These are phyloP conservation scores for Nothomitra cinnamomea DNA, from an alignment of 2,329 filamentous ascomycete species.

Conservation along the genomic window DNA sequence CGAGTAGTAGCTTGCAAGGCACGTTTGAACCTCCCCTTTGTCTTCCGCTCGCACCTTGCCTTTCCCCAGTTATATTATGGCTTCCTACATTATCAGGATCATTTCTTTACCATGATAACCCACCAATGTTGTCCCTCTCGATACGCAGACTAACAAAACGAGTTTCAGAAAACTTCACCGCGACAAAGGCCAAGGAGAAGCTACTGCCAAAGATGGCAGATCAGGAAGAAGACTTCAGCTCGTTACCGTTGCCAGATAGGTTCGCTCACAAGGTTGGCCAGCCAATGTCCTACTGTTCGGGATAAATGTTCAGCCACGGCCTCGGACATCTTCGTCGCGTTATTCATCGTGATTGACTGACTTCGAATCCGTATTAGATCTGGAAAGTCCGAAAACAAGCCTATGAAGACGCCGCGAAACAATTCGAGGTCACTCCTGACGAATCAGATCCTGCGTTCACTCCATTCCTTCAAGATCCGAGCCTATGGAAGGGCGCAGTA, in stretches of 20 bases:
- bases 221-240: constrained; percentile 65
- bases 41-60: neutral
- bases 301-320: neutral
- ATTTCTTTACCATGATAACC: neutral
- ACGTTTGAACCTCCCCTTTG: neutral
- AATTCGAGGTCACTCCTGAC: constrained; percentile 69
- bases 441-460: constrained; percentile 74
- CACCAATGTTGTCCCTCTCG: neutral
- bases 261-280: constrained; percentile 62
- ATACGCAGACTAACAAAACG: constrained; percentile 4
- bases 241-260: constrained; percentile 60
- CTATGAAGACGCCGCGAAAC: constrained; percentile 82
- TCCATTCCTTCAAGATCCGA: constrained; percentile 70
- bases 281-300: neutral
- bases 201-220: constrained; percentile 47
- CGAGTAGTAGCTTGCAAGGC: neutral
- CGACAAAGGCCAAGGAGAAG: neutral
- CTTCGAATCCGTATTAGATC: constrained; percentile 32
- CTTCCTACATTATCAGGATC: neutral
- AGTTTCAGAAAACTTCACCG: constrained; percentile 3
- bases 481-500: constrained; percentile 82
- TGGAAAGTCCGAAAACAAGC: constrained; percentile 96
- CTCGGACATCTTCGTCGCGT: neutral
- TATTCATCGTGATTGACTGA: neutral
- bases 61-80: neutral